Base-by-base conservation (phyloP, 345 rosid species). In the Xanthoceras sorbifolium region DNA sequence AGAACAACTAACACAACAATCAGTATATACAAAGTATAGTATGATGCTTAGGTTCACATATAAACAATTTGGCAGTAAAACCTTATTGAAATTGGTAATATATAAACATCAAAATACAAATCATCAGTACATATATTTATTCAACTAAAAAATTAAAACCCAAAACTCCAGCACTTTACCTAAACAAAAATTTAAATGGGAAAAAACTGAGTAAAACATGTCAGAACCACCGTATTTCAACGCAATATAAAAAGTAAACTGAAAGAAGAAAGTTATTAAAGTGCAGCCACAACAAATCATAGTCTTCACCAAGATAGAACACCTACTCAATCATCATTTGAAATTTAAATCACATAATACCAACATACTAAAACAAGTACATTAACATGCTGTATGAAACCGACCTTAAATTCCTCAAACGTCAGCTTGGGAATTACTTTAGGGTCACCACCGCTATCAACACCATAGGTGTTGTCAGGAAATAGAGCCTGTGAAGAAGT, bases 391-490 rank as follows among this genome's bases (percentile, higher is more conserved):
- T 9, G 12, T 6, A 32, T 12, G 57, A 73, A 67, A 54, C 75
- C 64, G 32, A 91, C 98, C 98, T 92, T 84, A 81, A 95, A 95
- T 82, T 95, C 92, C 85, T 89, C 96, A 78, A 89, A 93, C 67
- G 97, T 90, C 85, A 95, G 87, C 77, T 87, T 83, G 42, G 99
- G 96, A 76, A 95, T 95, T 74, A 76, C 93, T 87, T 82, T 89
- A 52, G 99, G 99, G 85, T 95, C 98, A 52, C 98, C 99, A 76
- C 99, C 98, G 78, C 99, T 95, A 81, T 95, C 99, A 77, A 95
- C 99, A 77, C 99, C 97, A 69, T 95, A 95, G 46, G 98, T 84
- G 84, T 95, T 95, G 84, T 89, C 87, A 20, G 99, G 99, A 84
- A 88, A 93, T 60, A 95, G 81, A 80, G 98, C 97, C 99, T 95